Base-by-base conservation (phyloP, 139 green algal species). In the Chlamydomonas incerta region DNA sequence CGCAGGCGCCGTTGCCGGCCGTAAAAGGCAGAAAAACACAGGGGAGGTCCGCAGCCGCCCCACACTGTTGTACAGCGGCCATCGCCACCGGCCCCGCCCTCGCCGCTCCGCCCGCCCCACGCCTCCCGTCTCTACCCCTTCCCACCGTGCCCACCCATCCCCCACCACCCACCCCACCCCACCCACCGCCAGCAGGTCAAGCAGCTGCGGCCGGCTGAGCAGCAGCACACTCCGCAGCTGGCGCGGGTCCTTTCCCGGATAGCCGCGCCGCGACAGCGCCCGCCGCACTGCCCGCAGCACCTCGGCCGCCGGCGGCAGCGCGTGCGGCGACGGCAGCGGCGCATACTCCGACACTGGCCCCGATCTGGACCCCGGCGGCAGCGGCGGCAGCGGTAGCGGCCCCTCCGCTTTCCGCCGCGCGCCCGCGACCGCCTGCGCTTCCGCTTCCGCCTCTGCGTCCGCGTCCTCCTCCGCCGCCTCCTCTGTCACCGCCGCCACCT, bases 241-340 rank as follows among this genome's bases (percentile, higher is more conserved):
- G 4, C 11, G 17, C 23, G 77, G 77, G 11, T 74, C 77, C 77
- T 83, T 83, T 28, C 0, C 14, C 46, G 21, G 14, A 63, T 73
- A 83, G 62, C 77, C 77, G 3, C 6, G 10, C 0, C 77, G 77
- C 21, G 33, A 18, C 21, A 83, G 77, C 6, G 28, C 26, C 31
- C 77, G 77, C 41, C 77, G 77, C 28, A 83, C 77, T 4, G 77
- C 77, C 28, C 34, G 34, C 15, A 60, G 28, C 41, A 83, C 77
- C 77, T 74, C 17, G 15, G 24, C 9, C 24, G 41, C 26, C 24
- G 11, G 15, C 14, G 41, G 26, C 37, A 23, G 24, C 26, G 28
- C 33, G 10, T 24, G 31, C 37, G 23, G 15, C 37, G 23, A 29
- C 41, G 37, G 37, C 37, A 24, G 70, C 37, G 70, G 37, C 24